Evolutionary conservation across 2,329 filamentous ascomycete species (phyloP), one percentile per base, ranked within the genome.

Genomic region (Bimuria novae-zelandiae): DNA sequence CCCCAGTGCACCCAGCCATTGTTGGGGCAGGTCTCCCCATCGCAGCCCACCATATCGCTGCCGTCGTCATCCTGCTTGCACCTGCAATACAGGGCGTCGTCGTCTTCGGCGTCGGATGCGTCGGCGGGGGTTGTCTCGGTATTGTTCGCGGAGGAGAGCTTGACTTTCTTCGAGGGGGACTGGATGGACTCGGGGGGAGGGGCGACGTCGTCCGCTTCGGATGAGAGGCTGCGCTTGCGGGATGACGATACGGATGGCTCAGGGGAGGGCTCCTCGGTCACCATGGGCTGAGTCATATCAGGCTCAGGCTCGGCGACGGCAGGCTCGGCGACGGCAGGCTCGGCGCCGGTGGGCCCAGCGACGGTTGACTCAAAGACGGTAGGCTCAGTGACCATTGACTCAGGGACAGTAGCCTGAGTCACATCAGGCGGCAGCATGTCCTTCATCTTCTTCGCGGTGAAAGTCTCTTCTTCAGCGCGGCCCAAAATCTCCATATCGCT

Each of bases 1-100:
- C n/a, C 25, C 11, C 22, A 27, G 21, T 49, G 47, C 4, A 49
- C 25, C 47, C 47, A 49, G 17, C 27, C 27, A 14, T 33, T 33
- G 29, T 25, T 41, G 4, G 19, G 17, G 19, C 47, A 49, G 4
- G 17, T 14, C 6, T 33, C 27, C 2, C 27, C 37, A 5, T 39
- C 36, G 27, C 47, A 49, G 5, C 35, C 25, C 3, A 49, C 27
- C 47, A 49, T 27, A 11, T 32, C 25, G 11, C 7, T 16, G 6
- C 40, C 47, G 47, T 32, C 37, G 6, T 33, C 29, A 7, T 23
- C 23, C 25, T 49, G 36, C 45, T 39, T 48, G 37, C 47, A 49
- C 6, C 35, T 25, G 19, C 47, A 49, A 21, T 33, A 49, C 11
- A 49, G 12, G 10, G 16, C 41, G 10, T 32, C n/a, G n/a, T 44